A percentile compares a stretch with the other conserved stretches of the same genome.
phyloP scores from a whole-genome alignment of 257 asterid species.

The Prunella vulgaris region DNA sequence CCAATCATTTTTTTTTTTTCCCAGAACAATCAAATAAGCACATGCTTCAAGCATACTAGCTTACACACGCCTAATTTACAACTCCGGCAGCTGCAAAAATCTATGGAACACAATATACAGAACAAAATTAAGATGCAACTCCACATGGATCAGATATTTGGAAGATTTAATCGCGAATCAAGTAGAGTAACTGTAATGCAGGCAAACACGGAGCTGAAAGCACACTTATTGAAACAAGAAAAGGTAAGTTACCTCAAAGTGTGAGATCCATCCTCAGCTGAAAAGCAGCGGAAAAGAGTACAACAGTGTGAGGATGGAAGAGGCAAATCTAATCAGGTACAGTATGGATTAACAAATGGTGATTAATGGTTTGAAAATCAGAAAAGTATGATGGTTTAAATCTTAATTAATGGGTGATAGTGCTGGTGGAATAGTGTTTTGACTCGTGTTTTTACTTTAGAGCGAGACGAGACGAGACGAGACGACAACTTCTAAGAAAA shows the following conservation, averaged over 20 bases:
- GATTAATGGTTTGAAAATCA: not conserved
- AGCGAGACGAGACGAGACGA: no score
- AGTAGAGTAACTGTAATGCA: slow-evolving; percentile 20
- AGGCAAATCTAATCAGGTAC: slow-evolving; percentile 14
- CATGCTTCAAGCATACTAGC: slow-evolving; percentile 2
- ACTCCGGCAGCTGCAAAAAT: not conserved
- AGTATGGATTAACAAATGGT: not conserved
- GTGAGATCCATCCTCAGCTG: slow-evolving; percentile 38
- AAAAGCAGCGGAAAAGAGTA: slow-evolving; percentile 18
- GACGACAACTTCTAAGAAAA: slow-evolving; percentile 3
- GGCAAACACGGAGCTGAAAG: slow-evolving; percentile 20
- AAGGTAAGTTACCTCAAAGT: slow-evolving; percentile 20
- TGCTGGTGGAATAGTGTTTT: not conserved
- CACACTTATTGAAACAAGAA: not conserved
- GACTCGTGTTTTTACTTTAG: not conserved
- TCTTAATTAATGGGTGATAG: slow-evolving; percentile 10
- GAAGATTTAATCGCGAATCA: not conserved
- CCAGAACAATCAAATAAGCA: slow-evolving; percentile 9
- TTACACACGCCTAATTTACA: slow-evolving; percentile 7
- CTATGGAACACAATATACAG: not conserved
- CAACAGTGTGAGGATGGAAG: not conserved
- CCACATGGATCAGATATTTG: slow-evolving; percentile 4
- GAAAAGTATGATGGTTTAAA: not conserved
- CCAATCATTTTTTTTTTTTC: not conserved
- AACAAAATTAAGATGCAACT: not conserved